Base-by-base conservation (phyloP, 2,329 filamentous ascomycete genomes). In the Zopfia rhizophila region DNA sequence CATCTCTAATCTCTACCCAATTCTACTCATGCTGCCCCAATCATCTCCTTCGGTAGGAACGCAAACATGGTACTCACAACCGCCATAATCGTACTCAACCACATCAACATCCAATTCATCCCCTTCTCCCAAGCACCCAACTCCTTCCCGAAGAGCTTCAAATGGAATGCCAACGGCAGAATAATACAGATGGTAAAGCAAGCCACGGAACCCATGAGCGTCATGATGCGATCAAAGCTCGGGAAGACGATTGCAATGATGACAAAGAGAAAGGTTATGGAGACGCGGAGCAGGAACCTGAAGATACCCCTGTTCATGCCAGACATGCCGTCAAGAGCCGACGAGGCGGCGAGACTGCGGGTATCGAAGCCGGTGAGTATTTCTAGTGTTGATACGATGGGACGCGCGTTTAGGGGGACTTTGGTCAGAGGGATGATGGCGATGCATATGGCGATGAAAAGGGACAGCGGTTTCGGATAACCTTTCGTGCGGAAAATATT, bases 141-240 rank as follows among this genome's bases (percentile, higher is more conserved):
- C 49, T 93, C 86, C 37, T 84, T 80, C 33, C 86, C 85, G 68
- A 96, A 97, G 1, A 97, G 84, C 74, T 92, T 96, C 45, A 97
- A 75, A 65, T 97, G 91, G 67, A 99, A 97, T 4, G 86, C 82
- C 22, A 96, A 77, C 0, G 93, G 94, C 38, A 99, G 78, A 71
- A 96, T 91, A 56, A 97, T 86, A 73, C 93, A 97, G 56, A 97
- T 95, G 13, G 90, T 90, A 61, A 96, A 96, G 74, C 93, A 97
- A 12, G 96, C 81, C 3, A 91, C 88, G 27, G 89, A 90, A 10
- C 94, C 93, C 75, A 97, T 86, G 51, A 96, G 86, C 3, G 89
- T 89, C 86, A 96, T 96, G 65, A 96, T 92, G 39, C 87, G 86
- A 68, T 96, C 91, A 64, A 96, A 96, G 0, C 85, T 83, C 0